phyloP scores from a whole-genome alignment of 2,329 filamentous ascomycete genomes.

The Parastagonospora avenae region DNA sequence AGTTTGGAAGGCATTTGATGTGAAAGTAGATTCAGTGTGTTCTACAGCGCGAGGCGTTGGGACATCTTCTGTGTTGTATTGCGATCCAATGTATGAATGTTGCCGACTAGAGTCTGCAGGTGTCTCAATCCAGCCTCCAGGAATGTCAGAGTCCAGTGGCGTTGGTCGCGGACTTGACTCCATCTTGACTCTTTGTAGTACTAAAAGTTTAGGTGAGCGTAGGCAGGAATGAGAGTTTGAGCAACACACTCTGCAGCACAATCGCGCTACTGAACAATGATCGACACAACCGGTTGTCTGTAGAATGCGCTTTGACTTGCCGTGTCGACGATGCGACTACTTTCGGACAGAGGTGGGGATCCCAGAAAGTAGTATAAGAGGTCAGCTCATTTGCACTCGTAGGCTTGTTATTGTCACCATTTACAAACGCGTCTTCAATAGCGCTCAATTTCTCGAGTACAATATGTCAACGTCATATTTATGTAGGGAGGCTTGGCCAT shows the following conservation, averaged over 20 bases:
- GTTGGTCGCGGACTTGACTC: constrained; percentile 35
- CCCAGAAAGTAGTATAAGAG: constrained; percentile 4
- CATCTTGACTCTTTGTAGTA: constrained; percentile 20
- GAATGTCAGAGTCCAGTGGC: constrained; percentile 38
- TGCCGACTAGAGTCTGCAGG: constrained; percentile 31
- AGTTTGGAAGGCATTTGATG: constrained; percentile 26
- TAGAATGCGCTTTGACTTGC: neutral
- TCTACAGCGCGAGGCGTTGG: constrained; percentile 1
- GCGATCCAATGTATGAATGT: constrained; percentile 28
- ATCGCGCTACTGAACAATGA: neutral
- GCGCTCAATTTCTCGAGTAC: neutral
- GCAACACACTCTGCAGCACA: neutral
- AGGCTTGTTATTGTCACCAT: constrained; percentile 10
- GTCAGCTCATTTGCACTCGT: constrained; percentile 5
- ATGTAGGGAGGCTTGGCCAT: no score
- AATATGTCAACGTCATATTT: no score
- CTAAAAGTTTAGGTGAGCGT: no score
- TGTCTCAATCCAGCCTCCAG: constrained; percentile 45
- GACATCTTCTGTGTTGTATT: constrained; percentile 10
- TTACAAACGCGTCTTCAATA: constrained; percentile 11
- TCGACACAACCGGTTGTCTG: neutral
- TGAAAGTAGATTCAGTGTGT: constrained; percentile 11
- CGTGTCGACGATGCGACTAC: neutral
- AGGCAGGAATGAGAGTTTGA: neutral
- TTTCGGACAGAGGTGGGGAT: constrained; percentile 2